phyloP scores from a whole-genome alignment of 1,284 basidiomycete genomes.

The Coniophora puteana region DNA sequence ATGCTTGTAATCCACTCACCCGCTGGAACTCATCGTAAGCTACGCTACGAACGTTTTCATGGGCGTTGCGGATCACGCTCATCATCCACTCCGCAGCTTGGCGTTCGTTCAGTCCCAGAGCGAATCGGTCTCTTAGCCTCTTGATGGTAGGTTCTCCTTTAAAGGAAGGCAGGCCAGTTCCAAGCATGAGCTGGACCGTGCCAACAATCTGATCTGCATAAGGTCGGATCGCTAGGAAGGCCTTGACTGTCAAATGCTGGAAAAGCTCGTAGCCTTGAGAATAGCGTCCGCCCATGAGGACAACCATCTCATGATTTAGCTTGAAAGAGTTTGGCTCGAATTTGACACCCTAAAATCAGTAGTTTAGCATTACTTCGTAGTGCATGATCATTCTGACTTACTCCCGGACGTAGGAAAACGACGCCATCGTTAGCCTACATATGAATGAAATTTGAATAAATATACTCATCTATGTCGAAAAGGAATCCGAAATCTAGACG shows the following conservation, averaged over 20 bases:
- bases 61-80: conserved; percentile 85
- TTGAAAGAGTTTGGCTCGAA: conserved; percentile 98
- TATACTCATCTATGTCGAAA: conserved; percentile 93
- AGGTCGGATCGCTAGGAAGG: conserved; percentile 92
- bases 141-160: conserved; percentile 93
- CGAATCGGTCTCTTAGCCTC: conserved; percentile 86
- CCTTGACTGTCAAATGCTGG: conserved; percentile 92
- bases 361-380: conserved; percentile 5
- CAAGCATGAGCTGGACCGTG: conserved; percentile 91
- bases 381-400: conserved; percentile 31
- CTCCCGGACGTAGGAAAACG: conserved; percentile 55
- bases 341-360: conserved; percentile 76
- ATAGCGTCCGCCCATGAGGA: conserved; percentile 93
- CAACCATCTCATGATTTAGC: conserved; percentile 96
- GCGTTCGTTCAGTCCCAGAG: conserved; percentile 77
- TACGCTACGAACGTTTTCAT: conserved; percentile 90
- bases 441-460: conserved; percentile 7
- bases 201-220: conserved; percentile 88
- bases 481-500: conserved; percentile 98
- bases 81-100: conserved; percentile 94
- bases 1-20: conserved; percentile 39
- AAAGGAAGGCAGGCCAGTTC: conserved; percentile 92
- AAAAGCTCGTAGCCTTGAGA: conserved; percentile 94
- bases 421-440: conserved; percentile 22
- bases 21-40: conserved; percentile 93